A percentile compares a stretch with the other conserved stretches of the same genome.
These are phyloP conservation scores for Trichosporon ovoides DNA, from an alignment of 1,284 basidiomycete species.

Conservation along the genomic window DNA sequence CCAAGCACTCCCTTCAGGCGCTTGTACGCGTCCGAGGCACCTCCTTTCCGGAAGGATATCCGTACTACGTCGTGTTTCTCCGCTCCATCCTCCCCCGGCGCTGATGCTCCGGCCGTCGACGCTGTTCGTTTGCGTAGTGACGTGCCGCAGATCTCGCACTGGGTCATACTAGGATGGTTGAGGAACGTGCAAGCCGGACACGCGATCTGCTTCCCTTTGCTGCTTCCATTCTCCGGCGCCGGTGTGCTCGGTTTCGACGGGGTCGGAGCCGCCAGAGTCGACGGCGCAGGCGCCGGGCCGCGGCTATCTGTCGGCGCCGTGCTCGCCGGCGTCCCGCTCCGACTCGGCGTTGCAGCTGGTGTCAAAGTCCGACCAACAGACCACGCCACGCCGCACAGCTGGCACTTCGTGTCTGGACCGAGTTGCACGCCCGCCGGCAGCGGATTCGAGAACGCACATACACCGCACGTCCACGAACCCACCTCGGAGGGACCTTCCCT, in stretches of 20 bases:
- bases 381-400: conserved; percentile 57
- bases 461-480: conserved; percentile 67
- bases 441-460: conserved; percentile 76
- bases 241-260: neutral
- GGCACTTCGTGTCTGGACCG: conserved; percentile 61
- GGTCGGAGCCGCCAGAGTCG: neutral
- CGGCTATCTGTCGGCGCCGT: neutral
- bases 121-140: conserved; percentile 49
- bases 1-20: conserved; percentile 70
- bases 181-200: conserved; percentile 90
- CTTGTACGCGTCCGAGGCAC: conserved; percentile 77
- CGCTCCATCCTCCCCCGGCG: conserved; percentile 28
- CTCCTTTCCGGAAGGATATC: conserved; percentile 85
- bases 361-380: neutral
- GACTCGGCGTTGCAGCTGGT: neutral
- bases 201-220: conserved; percentile 47
- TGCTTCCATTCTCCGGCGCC: neutral
- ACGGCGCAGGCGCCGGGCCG: neutral
- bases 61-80: conserved; percentile 54
- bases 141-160: conserved; percentile 85
- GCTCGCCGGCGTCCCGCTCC: too few species aligned
- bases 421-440: conserved; percentile 39
- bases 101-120: neutral
- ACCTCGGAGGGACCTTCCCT: neutral
- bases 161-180: conserved; percentile 68